A percentile compares a stretch with the other conserved stretches of the same genome.
Conservation (phyloP, 2,329 filamentous ascomycete species). For the Magnaporthiopsis incrustans region DNA sequence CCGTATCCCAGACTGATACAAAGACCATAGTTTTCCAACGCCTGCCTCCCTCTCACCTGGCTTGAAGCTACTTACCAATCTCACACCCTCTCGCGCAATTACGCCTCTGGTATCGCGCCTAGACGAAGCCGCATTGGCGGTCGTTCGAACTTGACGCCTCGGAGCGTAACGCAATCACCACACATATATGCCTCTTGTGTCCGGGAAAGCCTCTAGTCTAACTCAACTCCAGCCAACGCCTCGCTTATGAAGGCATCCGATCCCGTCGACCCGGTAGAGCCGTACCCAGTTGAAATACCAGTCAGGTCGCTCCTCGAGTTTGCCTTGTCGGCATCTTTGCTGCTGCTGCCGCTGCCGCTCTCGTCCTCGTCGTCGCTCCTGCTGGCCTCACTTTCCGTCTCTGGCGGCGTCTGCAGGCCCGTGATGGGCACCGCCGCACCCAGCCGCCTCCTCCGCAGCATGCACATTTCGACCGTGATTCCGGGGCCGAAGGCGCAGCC, state of each 20-base stretch:
- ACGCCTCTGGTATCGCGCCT: no score
- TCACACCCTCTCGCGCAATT: no score
- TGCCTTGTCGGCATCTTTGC: not conserved
- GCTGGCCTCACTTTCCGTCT: conserved; percentile 43
- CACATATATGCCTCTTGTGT: not conserved
- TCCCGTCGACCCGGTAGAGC: not conserved
- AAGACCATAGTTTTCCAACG: no score
- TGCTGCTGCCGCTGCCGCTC: not conserved
- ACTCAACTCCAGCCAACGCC: conserved; percentile 22
- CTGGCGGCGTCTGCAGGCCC: conserved; percentile 43
- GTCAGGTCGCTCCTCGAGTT: not conserved
- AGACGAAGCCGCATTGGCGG: not conserved
- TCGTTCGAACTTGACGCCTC: not conserved
- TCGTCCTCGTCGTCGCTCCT: conserved; percentile 30
- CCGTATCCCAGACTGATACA: no score
- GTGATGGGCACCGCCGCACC: conserved; percentile 13
- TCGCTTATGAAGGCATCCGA: conserved; percentile 21
- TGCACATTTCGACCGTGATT: conserved; percentile 59
- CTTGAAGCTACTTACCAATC: no score
- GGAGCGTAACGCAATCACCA: not conserved
- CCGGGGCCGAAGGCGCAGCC: conserved; percentile 65
- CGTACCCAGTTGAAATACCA: not conserved
- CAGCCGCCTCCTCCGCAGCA: conserved; percentile 45
- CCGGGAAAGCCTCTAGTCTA: conserved; percentile 17
- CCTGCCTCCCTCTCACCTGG: no score